Base-by-base conservation (phyloP, 75 land plant species). In the Selaginella moellendorffii region DNA sequence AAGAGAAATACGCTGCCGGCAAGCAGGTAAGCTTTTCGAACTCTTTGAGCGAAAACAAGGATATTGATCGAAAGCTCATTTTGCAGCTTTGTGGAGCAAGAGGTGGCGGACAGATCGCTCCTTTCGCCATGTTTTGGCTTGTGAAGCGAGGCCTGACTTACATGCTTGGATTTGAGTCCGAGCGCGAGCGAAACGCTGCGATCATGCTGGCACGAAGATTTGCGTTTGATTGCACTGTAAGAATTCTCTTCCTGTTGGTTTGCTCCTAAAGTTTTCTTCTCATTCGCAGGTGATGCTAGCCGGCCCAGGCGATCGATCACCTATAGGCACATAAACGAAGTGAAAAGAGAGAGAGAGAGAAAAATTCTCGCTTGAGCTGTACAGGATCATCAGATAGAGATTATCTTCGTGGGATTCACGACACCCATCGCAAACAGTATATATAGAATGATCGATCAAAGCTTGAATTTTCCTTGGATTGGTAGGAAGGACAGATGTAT, bases 171-270 rank as follows among this genome's bases (percentile, higher is more conserved):
- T 93, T 93, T 68, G 96, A 93, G 69, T 81, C 98, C 0, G 87
- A 83, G 30, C 73, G 86, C 64, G 98, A 88, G 51, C 77, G 98
- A 9, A 93, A 93, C 76, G 90, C 96, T 2, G 90, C 98, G n/a
- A 79, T 93, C 20, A 80, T 86, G 79, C 76, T 93, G 63, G 96
- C 96, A 2, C 71, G 97, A 54, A 81, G 79, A 76, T 81, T 85
- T 68, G 86, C 97, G 27, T 72, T 74, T 61, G 89, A 85, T 29
- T 83, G 86, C 68, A 92, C 85, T 63, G 97, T 92, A 78, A 71
- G 89, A 30, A 46, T 56, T 2, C 59, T n/a, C n/a, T n/a, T n/a
- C n/a, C n/a, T n/a, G n/a, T n/a, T n/a, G n/a, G n/a, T n/a, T n/a
- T n/a, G n/a, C n/a, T n/a, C n/a, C n/a, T n/a, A n/a, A 8, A 2